Conservation (phyloP, 371 early-diverging fungal genomes). For the Blakeslea trispora region DNA sequence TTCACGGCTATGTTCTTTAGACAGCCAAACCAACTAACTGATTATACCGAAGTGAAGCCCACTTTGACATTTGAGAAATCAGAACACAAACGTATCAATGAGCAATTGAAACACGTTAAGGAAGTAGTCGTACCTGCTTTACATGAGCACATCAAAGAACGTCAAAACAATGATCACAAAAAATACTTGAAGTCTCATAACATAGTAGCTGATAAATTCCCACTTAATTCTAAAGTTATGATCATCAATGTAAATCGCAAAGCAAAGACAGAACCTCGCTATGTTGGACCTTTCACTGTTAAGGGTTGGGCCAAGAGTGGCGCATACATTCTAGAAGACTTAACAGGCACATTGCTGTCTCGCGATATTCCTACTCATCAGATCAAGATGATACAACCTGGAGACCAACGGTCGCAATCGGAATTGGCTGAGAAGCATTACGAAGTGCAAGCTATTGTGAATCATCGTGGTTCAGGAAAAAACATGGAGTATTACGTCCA, state of each 20-base stretch:
- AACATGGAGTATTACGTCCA: background rate
- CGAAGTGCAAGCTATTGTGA: slow-evolving; percentile 3
- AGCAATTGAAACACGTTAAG: background rate
- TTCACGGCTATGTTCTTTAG: slow-evolving; percentile 1
- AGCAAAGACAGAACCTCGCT: background rate
- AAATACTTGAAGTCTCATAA: slow-evolving; percentile 2
- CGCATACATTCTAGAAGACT: background rate
- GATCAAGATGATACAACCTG: background rate
- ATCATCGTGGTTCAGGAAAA: background rate
- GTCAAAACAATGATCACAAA: slow-evolving; percentile 1
- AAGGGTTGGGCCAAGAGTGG: background rate
- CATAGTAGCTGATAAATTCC: background rate
- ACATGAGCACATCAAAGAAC: slow-evolving; percentile 1
- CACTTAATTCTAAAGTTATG: slow-evolving; percentile 7
- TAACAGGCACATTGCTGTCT: background rate
- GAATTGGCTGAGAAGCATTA: background rate
- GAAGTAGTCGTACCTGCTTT: slow-evolving; percentile 8
- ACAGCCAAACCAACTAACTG: slow-evolving; percentile 3
- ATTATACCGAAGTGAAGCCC: slow-evolving; percentile 4
- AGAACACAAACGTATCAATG: background rate
- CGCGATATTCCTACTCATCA: slow-evolving; percentile 12
- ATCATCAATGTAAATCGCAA: slow-evolving; percentile 1
- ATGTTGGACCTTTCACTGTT: background rate
- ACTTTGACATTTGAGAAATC: background rate
- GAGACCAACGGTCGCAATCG: background rate